phyloP scores from a whole-genome alignment of 1,139 yeast species.

The Taphrina sp. region DNA sequence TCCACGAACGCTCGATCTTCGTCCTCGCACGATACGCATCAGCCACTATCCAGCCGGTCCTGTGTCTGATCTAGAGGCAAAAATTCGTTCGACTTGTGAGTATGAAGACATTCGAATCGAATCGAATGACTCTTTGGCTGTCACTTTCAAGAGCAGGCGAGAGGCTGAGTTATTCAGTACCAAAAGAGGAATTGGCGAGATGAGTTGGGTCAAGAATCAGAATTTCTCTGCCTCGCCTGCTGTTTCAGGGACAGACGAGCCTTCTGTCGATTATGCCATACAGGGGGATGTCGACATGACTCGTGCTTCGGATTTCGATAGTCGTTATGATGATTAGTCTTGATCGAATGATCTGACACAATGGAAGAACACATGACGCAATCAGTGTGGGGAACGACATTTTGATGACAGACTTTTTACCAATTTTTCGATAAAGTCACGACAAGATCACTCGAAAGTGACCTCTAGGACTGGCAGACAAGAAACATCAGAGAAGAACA shows the following conservation, averaged over 20 bases:
- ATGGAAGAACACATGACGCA: no score
- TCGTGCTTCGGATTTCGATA: no score
- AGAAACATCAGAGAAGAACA: no score
- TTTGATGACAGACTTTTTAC: no score
- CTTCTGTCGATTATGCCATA: neutral
- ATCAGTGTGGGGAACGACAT: no score
- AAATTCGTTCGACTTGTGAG: slow-evolving; percentile 38
- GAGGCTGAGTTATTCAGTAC: slow-evolving; percentile 47
- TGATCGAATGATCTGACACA: no score
- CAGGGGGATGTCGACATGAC: no score
- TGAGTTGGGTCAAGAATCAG: slow-evolving; percentile 21
- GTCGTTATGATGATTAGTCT: no score
- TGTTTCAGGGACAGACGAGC: neutral
- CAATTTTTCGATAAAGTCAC: no score
- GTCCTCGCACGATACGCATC: slow-evolving; percentile 47
- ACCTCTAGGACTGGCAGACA: no score
- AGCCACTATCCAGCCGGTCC: slow-evolving; percentile 42
- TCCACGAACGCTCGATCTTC: slow-evolving; percentile 44
- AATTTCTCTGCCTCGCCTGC: no score
- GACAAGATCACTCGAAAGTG: no score
- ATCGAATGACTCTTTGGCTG: slow-evolving; percentile 40
- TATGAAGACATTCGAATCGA: slow-evolving; percentile 37
- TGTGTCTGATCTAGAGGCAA: slow-evolving; percentile 42
- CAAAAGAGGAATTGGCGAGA: neutral
- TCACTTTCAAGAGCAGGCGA: slow-evolving; percentile 47